phyloP scores from a whole-genome alignment of 768 basidiomycete genomes.

The Podaxis sp. region DNA sequence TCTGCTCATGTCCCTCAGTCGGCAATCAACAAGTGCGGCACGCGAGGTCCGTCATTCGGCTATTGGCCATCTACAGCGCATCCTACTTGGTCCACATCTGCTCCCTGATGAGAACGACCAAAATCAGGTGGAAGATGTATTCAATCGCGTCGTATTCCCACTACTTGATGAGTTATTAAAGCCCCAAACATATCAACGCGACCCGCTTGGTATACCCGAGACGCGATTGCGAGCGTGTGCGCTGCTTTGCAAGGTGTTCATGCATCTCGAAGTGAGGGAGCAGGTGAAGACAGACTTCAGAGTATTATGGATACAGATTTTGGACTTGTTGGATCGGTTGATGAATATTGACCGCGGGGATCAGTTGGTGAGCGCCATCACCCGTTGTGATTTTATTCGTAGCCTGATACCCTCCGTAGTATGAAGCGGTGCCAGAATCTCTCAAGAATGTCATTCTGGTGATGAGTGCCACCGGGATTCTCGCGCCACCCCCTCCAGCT shows the following conservation, averaged over 20 bases:
- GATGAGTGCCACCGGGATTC: slow-evolving; percentile 86
- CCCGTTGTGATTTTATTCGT: neutral
- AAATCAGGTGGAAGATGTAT: slow-evolving; percentile 73
- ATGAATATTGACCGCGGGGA: slow-evolving; percentile 86
- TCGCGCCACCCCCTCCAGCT: slow-evolving; percentile 57
- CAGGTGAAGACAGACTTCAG: slow-evolving; percentile 60
- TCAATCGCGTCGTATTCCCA: slow-evolving; percentile 89
- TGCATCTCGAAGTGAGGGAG: slow-evolving; percentile 86
- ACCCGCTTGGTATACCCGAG: slow-evolving; percentile 88
- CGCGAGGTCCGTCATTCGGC: slow-evolving; percentile 85
- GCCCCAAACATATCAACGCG: slow-evolving; percentile 73
- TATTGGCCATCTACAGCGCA: slow-evolving; percentile 78
- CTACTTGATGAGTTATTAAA: slow-evolving; percentile 89
- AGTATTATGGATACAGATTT: slow-evolving; percentile 83
- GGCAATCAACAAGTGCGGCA: slow-evolving; percentile 80
- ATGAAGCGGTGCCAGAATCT: slow-evolving; percentile 94
- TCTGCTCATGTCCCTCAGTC: slow-evolving; percentile 66
- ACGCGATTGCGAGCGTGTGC: slow-evolving; percentile 85
- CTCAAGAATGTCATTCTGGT: slow-evolving; percentile 96
- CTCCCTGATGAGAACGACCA: slow-evolving; percentile 58
- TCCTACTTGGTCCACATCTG: slow-evolving; percentile 77
- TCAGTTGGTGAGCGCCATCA: slow-evolving; percentile 67
- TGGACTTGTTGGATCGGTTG: slow-evolving; percentile 86
- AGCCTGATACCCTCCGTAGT: slow-evolving; percentile 42
- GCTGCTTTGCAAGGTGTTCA: slow-evolving; percentile 93